Conservation (phyloP, 2,329 filamentous ascomycete species). For the Aspergillus sp. region DNA sequence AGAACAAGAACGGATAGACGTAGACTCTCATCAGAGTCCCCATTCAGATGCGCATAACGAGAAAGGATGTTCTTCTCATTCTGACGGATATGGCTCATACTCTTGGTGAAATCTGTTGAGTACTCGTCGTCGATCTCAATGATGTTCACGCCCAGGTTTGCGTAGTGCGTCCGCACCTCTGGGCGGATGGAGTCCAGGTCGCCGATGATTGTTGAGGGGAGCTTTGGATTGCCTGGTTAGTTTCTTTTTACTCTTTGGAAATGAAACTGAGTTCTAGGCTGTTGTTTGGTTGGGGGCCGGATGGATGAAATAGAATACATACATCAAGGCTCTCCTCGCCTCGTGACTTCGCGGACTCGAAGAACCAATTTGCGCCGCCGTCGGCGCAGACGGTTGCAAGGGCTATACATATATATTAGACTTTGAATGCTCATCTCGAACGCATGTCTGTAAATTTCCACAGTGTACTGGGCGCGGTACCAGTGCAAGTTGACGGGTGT, state of each 20-base stretch:
- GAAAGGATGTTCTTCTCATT: slow-evolving; percentile 26
- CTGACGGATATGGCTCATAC: slow-evolving; percentile 59
- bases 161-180: slow-evolving; percentile 66
- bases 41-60: background rate
- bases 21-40: background rate
- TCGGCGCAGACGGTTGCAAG: slow-evolving; percentile 77
- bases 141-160: slow-evolving; percentile 59
- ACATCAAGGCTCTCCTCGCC: slow-evolving; percentile 33
- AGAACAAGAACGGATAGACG: slow-evolving; percentile 71
- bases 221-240: slow-evolving; percentile 31
- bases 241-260: slow-evolving; percentile 22
- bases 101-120: slow-evolving; percentile 89
- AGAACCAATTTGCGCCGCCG: slow-evolving; percentile 81
- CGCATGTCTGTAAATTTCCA: too few relatives aligned
- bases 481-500: background rate
- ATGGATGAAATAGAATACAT: slow-evolving; percentile 13
- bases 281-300: background rate
- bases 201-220: slow-evolving; percentile 75
- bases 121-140: slow-evolving; percentile 77
- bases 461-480: background rate
- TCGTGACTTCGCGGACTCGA: slow-evolving; percentile 47
- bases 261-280: background rate
- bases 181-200: slow-evolving; percentile 82
- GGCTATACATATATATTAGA: slow-evolving; percentile 45
- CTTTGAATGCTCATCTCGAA: too few relatives aligned